These are phyloP conservation scores for Echinosphaeria canescens DNA, from an alignment of 2,329 filamentous ascomycete genomes.

Conservation along the genomic window DNA sequence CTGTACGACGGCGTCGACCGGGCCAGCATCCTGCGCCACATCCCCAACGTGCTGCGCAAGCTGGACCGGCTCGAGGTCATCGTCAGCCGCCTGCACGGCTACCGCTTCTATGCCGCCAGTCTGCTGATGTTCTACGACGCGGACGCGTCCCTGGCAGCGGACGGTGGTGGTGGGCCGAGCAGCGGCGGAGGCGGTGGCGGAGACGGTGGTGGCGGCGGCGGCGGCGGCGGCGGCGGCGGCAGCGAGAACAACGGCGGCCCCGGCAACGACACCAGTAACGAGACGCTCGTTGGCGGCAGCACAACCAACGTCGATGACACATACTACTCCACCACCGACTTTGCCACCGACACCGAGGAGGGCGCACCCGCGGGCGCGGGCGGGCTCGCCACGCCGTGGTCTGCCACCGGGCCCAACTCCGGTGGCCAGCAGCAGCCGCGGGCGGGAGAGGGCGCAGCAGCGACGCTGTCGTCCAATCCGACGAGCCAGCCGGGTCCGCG, in stretches of 20 bases:
- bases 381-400: too few relatives aligned
- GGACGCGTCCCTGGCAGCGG: too few relatives aligned
- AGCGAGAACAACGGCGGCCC: constrained; percentile 23
- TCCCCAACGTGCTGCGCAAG: constrained; percentile 72
- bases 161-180: too few relatives aligned
- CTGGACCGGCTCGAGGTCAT: constrained; percentile 67
- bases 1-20: constrained; percentile 77
- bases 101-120: constrained; percentile 90
- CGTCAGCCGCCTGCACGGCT: constrained; percentile 57
- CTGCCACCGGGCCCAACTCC: too few relatives aligned
- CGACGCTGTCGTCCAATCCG: too few relatives aligned
- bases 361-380: too few relatives aligned
- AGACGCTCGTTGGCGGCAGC: constrained; percentile 16
- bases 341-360: constrained; percentile 35
- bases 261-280: constrained; percentile 14
- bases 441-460: too few relatives aligned
- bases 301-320: constrained; percentile 29
- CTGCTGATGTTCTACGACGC: constrained; percentile 93
- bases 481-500: too few relatives aligned
- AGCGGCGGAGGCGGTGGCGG: too few relatives aligned
- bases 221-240: constrained; percentile 8
- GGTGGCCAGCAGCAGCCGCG: too few relatives aligned
- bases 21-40: constrained; percentile 62
- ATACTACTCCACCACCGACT: constrained; percentile 38
- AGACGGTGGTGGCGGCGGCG: too few relatives aligned